Percentiles rank a stretch among this genome's conserved stretches.
Conservation (phyloP, 176 grass and related monocot species). For the Miscanthus lutarioriparius region DNA sequence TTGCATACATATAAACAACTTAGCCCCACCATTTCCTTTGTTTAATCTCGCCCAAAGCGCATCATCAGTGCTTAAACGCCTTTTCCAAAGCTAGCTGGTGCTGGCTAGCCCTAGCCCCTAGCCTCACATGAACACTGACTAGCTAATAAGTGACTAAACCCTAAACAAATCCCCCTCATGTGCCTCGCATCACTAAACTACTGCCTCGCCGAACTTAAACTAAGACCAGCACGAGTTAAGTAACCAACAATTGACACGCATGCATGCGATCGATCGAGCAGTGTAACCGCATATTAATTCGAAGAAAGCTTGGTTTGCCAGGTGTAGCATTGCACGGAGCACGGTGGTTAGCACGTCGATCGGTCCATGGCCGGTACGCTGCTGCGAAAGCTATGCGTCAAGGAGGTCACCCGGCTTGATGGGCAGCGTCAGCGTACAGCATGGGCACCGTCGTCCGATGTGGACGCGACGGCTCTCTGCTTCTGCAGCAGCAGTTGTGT, state of each 20-base stretch:
- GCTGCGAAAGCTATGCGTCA: slow-evolving; percentile 14
- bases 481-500: not conserved
- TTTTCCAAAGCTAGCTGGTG: not conserved
- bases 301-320: slow-evolving; percentile 7
- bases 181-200: slow-evolving; percentile 12
- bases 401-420: not conserved
- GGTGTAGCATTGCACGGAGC: not conserved
- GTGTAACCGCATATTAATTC: not conserved
- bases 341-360: not conserved
- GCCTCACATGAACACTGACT: slow-evolving; percentile 21
- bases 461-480: not conserved
- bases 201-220: slow-evolving; percentile 19
- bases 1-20: not conserved
- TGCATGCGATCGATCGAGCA: not conserved
- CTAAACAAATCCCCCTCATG: slow-evolving; percentile 6
- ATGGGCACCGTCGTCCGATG: not conserved
- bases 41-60: slow-evolving; percentile 15
- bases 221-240: slow-evolving; percentile 25
- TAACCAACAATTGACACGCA: not conserved
- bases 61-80: not conserved
- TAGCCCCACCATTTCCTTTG: not conserved
- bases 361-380: not conserved
- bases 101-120: not conserved
- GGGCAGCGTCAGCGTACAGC: not conserved
- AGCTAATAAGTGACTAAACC: not conserved